A percentile compares a stretch with the other conserved stretches of the same genome.
These are phyloP conservation scores for Nicotiana attenuata DNA, from an alignment of 257 asterid species.

Conservation along the genomic window DNA sequence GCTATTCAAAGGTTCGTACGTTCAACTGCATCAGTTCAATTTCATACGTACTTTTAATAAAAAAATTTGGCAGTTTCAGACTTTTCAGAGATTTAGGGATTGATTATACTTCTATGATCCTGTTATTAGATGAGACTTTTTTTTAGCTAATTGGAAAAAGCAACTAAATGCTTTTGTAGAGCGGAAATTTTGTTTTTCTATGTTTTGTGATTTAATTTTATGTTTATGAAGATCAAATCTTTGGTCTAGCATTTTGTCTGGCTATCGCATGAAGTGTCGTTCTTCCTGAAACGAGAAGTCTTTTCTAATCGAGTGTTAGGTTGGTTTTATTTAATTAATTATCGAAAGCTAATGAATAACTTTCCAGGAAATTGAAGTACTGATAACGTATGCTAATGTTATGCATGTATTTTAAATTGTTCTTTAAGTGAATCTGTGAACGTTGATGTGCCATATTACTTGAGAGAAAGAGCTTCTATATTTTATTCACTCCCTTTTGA, in stretches of 20 bases:
- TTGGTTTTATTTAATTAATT: neutral
- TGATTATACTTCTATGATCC: neutral
- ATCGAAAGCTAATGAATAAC: neutral
- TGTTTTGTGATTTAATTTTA: neutral
- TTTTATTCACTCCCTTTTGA: neutral
- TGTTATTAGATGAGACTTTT: neutral
- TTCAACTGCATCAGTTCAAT: neutral
- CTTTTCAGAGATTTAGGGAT: neutral
- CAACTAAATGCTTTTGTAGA: neutral
- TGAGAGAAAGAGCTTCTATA: neutral
- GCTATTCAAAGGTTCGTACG: slow-evolving; percentile 8
- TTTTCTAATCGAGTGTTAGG: neutral
- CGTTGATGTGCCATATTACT: neutral
- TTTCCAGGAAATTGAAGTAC: neutral
- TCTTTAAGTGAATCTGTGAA: neutral
- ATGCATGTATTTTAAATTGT: neutral
- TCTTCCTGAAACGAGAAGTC: neutral
- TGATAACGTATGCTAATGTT: neutral
- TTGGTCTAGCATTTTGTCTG: neutral
- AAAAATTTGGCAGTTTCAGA: neutral
- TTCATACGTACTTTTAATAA: neutral
- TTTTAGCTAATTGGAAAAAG: neutral
- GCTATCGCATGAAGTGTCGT: neutral
- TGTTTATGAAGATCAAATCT: neutral
- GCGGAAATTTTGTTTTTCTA: neutral